A percentile compares a stretch with the other conserved stretches of the same genome.
These are phyloP conservation scores for Neospora caninum DNA, from an alignment of 169 alveolate genomes.

Conservation along the genomic window DNA sequence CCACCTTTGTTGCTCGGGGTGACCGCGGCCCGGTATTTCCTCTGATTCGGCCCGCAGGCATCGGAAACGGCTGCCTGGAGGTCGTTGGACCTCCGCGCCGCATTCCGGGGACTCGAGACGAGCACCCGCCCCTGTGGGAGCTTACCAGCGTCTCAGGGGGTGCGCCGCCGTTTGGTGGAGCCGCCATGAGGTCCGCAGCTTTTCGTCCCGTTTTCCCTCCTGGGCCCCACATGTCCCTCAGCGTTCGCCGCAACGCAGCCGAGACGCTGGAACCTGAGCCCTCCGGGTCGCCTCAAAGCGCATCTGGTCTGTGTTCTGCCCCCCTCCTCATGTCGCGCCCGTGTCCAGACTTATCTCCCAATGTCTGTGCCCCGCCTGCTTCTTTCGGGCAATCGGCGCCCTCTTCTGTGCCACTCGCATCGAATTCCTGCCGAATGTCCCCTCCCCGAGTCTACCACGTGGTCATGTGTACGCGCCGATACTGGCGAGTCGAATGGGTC, in stretches of 20 bases:
- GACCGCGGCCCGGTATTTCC: neutral
- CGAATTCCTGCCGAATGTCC: constrained; percentile 13
- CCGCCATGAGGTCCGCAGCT: no score
- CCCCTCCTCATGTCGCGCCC: neutral
- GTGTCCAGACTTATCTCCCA: neutral
- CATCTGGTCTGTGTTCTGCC: neutral
- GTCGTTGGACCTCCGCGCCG: neutral
- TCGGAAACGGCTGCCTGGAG: neutral
- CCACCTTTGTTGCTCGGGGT: neutral
- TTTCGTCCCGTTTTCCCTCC: no score
- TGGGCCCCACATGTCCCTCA: no score
- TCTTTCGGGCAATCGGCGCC: neutral
- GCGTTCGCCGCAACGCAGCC: neutral
- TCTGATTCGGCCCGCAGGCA: neutral
- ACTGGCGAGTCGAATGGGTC: constrained; percentile 73
- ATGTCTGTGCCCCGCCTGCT: neutral
- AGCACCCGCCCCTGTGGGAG: neutral
- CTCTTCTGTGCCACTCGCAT: neutral
- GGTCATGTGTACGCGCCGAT: constrained; percentile 69
- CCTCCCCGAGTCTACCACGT: constrained; percentile 71
- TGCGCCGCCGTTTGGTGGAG: no score
- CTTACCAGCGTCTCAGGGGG: no score
- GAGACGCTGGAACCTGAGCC: neutral
- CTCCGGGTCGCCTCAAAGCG: neutral
- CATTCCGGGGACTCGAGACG: neutral